These are phyloP conservation scores for Arthroderma sp. DNA, from an alignment of 2,329 filamentous ascomycete species.

Conservation along the genomic window DNA sequence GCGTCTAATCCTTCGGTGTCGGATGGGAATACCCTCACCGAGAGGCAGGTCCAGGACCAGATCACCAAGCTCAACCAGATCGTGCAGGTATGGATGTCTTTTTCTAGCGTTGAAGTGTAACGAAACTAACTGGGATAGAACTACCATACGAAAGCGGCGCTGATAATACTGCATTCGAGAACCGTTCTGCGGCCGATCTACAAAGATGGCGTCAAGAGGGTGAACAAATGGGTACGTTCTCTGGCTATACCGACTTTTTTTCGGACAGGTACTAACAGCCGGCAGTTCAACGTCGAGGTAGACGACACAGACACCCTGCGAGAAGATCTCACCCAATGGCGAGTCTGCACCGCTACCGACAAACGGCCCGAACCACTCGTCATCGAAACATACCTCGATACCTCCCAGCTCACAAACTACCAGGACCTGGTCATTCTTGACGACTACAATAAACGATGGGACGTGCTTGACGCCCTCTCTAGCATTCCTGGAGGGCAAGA, in stretches of 20 bases:
- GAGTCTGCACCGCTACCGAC: constrained; percentile 61
- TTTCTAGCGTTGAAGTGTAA: too few species aligned
- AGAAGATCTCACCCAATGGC: constrained; percentile 73
- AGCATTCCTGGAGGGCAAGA: constrained; percentile 35
- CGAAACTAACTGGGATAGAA: constrained; percentile 47
- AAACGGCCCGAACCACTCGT: constrained; percentile 70
- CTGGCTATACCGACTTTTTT: background rate
- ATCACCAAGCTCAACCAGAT: constrained; percentile 82
- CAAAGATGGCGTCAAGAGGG: constrained; percentile 48
- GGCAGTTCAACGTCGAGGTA: constrained; percentile 85
- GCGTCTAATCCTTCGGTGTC: background rate
- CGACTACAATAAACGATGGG: constrained; percentile 82
- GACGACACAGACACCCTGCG: constrained; percentile 82
- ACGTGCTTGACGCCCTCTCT: constrained; percentile 73
- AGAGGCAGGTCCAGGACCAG: constrained; percentile 42
- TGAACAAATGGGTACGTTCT: constrained; percentile 75
- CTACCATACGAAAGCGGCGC: constrained; percentile 76
- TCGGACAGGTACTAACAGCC: background rate
- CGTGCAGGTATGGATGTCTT: constrained; percentile 73
- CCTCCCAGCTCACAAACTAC: constrained; percentile 63
- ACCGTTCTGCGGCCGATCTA: constrained; percentile 53
- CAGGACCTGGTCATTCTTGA: constrained; percentile 82
- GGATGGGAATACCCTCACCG: background rate
- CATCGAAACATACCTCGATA: constrained; percentile 82
- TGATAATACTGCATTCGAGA: constrained; percentile 70